A percentile compares a stretch with the other conserved stretches of the same genome.
Evolutionary conservation across 1,284 basidiomycete species (phyloP).

Genomic region (Phellopilus nigrolimitatus): DNA sequence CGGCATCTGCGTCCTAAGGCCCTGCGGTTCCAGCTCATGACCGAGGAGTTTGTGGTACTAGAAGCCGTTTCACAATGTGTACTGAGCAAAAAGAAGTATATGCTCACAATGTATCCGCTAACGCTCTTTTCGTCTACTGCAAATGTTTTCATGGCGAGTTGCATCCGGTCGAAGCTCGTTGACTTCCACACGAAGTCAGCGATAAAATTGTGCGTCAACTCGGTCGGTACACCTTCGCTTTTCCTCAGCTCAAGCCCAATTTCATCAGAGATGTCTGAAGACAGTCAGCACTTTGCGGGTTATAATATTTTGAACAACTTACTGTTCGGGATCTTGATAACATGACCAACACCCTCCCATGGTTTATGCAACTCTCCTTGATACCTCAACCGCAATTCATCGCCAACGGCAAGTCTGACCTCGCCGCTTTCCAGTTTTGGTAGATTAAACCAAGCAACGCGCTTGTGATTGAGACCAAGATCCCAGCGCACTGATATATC

Average conservation of each 20-base stretch:
- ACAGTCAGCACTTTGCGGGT: slow-evolving; percentile 22
- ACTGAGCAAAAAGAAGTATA: slow-evolving; percentile 14
- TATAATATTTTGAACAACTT: slow-evolving; percentile 26
- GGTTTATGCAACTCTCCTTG: slow-evolving; percentile 83
- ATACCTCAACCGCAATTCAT: slow-evolving; percentile 90
- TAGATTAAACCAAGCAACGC: slow-evolving; percentile 93
- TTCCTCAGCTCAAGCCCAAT: slow-evolving; percentile 91
- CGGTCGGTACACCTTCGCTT: slow-evolving; percentile 91
- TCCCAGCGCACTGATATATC: slow-evolving; percentile 97
- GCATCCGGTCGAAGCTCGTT: slow-evolving; percentile 99
- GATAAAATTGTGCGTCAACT: slow-evolving; percentile 92
- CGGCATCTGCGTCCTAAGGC: slow-evolving; percentile 89
- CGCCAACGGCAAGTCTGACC: slow-evolving; percentile 93
- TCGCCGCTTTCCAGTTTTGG: slow-evolving; percentile 98
- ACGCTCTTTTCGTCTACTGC: slow-evolving; percentile 99
- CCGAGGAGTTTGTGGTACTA: slow-evolving; percentile 98
- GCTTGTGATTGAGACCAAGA: slow-evolving; percentile 95
- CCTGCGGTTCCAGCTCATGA: slow-evolving; percentile 91
- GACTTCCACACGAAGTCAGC: slow-evolving; percentile 99
- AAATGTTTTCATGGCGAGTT: slow-evolving; percentile 98
- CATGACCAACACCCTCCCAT: slow-evolving; percentile 98
- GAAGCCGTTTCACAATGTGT: too few relatives aligned
- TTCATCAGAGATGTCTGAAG: slow-evolving; percentile 91
- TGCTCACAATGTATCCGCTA: slow-evolving; percentile 90
- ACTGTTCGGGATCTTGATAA: slow-evolving; percentile 99